Evolutionary conservation across 495 filamentous ascomycete genomes (phyloP).

Genomic region (Aspergillus sclerotioniger): DNA sequence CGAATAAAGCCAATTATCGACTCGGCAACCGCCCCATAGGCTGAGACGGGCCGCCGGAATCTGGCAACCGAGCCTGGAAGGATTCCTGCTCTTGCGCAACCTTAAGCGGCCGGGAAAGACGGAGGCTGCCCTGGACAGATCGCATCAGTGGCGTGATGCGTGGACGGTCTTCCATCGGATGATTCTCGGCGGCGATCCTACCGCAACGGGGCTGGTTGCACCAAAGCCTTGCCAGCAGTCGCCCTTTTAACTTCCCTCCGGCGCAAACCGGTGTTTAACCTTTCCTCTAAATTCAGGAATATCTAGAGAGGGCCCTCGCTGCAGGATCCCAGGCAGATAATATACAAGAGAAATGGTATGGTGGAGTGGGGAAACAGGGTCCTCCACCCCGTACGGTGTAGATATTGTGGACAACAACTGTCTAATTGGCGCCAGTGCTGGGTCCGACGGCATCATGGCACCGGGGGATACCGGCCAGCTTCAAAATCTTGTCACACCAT

Average conservation of each 20-base stretch:
- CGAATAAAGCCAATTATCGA: neutral
- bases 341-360: neutral
- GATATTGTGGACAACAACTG: neutral
- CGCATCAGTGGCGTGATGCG: conserved; percentile 1
- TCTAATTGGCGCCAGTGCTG: neutral
- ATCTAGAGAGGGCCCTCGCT: neutral
- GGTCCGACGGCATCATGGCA: neutral
- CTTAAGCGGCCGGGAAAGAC: neutral
- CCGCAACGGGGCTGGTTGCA: neutral
- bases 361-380: neutral
- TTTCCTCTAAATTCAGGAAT: neutral
- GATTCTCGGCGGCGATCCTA: conserved; percentile 1
- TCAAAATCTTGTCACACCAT: neutral
- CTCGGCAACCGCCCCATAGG: neutral
- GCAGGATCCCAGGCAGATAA: neutral
- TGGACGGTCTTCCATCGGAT: conserved; percentile 3
- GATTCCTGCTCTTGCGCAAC: neutral
- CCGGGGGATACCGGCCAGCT: neutral
- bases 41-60: conserved; percentile 2
- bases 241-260: neutral
- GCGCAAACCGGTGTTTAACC: neutral
- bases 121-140: neutral
- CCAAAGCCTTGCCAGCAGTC: neutral
- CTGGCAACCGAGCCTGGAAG: neutral
- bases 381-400: neutral